Percentiles rank a stretch among this genome's conserved stretches.
Evolutionary conservation across 2,329 filamentous ascomycete species (phyloP).

Genomic region (Bipolaris victoriae): DNA sequence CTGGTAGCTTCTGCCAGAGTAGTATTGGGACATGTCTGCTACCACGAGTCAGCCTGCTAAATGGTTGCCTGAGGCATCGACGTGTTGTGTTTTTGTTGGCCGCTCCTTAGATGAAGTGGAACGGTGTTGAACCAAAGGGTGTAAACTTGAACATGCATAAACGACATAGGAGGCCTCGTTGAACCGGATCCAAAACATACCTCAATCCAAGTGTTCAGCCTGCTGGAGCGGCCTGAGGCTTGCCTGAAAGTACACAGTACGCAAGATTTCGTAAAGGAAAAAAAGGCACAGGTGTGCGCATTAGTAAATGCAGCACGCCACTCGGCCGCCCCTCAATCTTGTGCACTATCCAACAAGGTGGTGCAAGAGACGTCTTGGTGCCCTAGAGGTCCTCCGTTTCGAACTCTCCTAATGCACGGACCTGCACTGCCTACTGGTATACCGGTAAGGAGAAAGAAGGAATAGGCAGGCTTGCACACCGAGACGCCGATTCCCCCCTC

Average conservation of each 20-base stretch:
- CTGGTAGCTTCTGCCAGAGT: conserved; percentile 20
- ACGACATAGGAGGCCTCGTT: neutral
- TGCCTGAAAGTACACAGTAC: conserved; percentile 29
- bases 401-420: conserved; percentile 23
- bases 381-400: conserved; percentile 28
- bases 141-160: neutral
- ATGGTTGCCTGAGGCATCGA: conserved; percentile 15
- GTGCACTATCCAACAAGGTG: conserved; percentile 32
- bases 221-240: conserved; percentile 39
- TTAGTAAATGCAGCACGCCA: conserved; percentile 41
- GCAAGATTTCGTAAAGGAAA: conserved; percentile 22
- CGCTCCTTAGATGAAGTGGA: neutral
- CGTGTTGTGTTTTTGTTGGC: neutral
- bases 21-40: conserved; percentile 40
- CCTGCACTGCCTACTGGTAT: conserved; percentile 31
- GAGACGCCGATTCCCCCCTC: neutral
- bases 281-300: conserved; percentile 37
- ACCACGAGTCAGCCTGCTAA: conserved; percentile 30
- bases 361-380: conserved; percentile 10
- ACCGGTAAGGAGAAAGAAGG: conserved; percentile 19
- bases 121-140: neutral
- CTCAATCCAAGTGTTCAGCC: conserved; percentile 17
- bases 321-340: conserved; percentile 36
- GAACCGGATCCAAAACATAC: conserved; percentile 11
- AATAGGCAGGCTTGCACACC: neutral